A percentile compares a stretch with the other conserved stretches of the same genome.
Evolutionary conservation across 2,329 filamentous ascomycete genomes (phyloP).

Genomic region (Stagonosporopsis tanaceti): DNA sequence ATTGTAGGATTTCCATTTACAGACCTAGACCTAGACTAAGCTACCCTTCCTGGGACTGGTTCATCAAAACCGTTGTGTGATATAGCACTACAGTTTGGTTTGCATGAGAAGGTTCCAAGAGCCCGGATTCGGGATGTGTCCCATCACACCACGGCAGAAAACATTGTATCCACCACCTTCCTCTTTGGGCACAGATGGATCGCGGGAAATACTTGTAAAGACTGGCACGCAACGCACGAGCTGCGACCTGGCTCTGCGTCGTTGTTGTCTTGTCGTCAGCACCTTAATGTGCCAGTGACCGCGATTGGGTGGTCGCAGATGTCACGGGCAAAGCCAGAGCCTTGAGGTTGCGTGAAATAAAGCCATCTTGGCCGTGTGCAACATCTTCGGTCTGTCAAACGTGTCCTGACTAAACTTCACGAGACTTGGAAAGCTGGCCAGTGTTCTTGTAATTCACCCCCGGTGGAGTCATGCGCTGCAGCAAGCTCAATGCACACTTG

Average conservation of each 20-base stretch:
- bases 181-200: not conserved
- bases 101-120: not conserved
- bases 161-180: not conserved
- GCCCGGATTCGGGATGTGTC: not conserved
- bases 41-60: not conserved
- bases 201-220: not conserved
- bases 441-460: no score
- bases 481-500: not conserved
- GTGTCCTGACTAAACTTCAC: not conserved
- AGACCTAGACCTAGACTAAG: not conserved
- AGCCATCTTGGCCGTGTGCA: not conserved
- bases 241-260: not conserved
- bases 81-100: not conserved
- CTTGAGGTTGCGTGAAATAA: no score
- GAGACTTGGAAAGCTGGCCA: not conserved
- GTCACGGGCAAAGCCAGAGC: not conserved
- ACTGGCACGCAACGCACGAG: not conserved
- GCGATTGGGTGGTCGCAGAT: not conserved
- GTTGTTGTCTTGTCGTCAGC: not conserved
- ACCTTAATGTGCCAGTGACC: not conserved
- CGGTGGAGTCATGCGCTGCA: no score
- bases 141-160: not conserved
- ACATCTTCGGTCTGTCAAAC: not conserved
- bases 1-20: not conserved
- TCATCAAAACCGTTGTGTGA: not conserved